Percentiles rank a stretch among this genome's conserved stretches.
These are phyloP conservation scores for Bolboschoenoplectus hybrid DNA, from an alignment of 202 grass and related monocot genomes.

Conservation along the genomic window DNA sequence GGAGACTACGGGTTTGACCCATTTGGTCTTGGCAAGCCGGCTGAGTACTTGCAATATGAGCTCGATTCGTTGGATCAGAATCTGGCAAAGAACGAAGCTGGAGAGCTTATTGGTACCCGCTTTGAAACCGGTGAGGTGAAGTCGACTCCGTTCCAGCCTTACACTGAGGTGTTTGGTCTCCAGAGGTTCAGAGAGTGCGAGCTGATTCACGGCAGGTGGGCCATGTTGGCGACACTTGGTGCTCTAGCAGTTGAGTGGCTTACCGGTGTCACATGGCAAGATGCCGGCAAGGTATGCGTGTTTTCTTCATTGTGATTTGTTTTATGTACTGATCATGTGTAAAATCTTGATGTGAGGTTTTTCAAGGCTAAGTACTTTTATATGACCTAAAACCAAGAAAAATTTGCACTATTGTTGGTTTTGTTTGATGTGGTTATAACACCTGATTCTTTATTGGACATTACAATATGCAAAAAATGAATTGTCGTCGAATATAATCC, in stretches of 20 bases:
- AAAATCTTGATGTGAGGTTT: background rate
- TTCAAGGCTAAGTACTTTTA: background rate
- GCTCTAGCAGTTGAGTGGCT: conserved; percentile 95
- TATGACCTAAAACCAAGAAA: background rate
- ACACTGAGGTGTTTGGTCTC: conserved; percentile 95
- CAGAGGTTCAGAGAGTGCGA: conserved; percentile 98
- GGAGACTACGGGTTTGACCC: conserved; percentile 99
- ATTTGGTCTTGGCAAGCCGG: conserved; percentile 82
- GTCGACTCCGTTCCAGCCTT: conserved; percentile 86
- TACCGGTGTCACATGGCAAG: conserved; percentile 98
- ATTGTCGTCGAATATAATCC: background rate
- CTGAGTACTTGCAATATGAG: conserved; percentile 96
- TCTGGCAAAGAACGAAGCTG: conserved; percentile 70
- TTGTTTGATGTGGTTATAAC: background rate
- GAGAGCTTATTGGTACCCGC: conserved; percentile 76
- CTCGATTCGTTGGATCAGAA: conserved; percentile 97
- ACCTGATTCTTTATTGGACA: background rate
- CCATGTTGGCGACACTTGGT: conserved; percentile 97
- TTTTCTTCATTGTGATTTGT: conserved; percentile 20
- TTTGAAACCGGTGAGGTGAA: conserved; percentile 70
- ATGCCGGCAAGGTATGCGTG: conserved; percentile 78
- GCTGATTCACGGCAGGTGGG: conserved; percentile 97
- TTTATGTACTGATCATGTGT: background rate
- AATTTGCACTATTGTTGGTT: background rate
- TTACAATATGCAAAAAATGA: background rate